phyloP scores from a whole-genome alignment of 495 filamentous ascomycete genomes.

The Thermochaetoides thermophila region DNA sequence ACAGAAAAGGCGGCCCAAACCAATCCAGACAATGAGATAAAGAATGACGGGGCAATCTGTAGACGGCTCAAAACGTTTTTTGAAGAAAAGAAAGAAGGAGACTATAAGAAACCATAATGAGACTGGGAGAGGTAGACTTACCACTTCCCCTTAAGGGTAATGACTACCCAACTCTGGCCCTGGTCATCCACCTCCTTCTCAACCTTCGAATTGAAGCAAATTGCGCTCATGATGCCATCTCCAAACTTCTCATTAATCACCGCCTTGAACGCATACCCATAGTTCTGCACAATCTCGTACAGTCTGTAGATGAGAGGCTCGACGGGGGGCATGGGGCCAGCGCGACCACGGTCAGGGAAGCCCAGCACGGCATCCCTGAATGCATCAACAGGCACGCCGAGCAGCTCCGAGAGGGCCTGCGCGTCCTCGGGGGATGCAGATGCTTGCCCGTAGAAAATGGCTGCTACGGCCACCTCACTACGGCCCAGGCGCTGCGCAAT shows the following conservation, averaged over 20 bases:
- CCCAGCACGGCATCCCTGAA: conserved; percentile 45
- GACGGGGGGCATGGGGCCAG: conserved; percentile 81
- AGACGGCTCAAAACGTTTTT: not conserved
- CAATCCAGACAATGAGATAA: too few species aligned
- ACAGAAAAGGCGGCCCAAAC: too few species aligned
- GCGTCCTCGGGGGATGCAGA: conserved; percentile 68
- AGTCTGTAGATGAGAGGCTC: conserved; percentile 90
- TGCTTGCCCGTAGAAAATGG: conserved; percentile 90
- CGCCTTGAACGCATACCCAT: conserved; percentile 93
- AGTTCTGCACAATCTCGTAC: conserved; percentile 97
- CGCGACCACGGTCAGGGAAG: conserved; percentile 71
- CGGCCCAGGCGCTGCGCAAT: conserved; percentile 67
- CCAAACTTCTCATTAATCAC: conserved; percentile 98
- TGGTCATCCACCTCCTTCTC: conserved; percentile 87
- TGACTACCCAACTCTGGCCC: conserved; percentile 62
- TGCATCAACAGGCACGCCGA: conserved; percentile 44
- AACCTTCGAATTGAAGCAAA: conserved; percentile 82
- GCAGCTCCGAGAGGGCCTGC: conserved; percentile 48
- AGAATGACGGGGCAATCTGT: too few species aligned
- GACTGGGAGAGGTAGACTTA: conserved; percentile 28
- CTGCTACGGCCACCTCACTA: conserved; percentile 79
- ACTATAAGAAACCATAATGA: not conserved
- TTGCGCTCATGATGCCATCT: conserved; percentile 97
- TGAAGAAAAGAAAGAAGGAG: not conserved
- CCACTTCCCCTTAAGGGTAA: conserved; percentile 92